A percentile compares a stretch with the other conserved stretches of the same genome.
Evolutionary conservation across 2,329 filamentous ascomycete species (phyloP).

Genomic region (Monosporascus sp.): DNA sequence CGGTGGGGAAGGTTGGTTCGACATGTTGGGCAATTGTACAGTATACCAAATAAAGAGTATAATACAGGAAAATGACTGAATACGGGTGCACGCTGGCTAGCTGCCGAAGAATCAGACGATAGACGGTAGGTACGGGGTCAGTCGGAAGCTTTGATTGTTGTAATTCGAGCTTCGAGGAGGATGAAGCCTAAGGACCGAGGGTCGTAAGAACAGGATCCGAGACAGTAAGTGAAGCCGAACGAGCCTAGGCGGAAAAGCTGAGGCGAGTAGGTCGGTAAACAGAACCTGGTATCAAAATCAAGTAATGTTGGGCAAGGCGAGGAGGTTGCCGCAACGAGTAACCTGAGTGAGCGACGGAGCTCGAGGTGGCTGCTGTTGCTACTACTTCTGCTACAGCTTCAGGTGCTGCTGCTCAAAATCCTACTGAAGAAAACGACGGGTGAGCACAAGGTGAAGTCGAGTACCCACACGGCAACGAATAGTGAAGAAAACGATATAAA

Average conservation of each 20-base stretch:
- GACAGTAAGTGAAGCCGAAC: neutral
- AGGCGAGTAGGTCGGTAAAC: neutral
- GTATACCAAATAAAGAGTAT: conserved; percentile 10
- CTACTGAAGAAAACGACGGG: neutral
- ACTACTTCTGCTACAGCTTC: neutral
- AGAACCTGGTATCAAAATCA: neutral
- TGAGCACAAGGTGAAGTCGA: neutral
- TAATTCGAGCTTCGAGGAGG: neutral
- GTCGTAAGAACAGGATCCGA: neutral
- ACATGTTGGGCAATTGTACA: conserved; percentile 30
- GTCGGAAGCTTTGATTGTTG: neutral
- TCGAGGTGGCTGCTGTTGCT: neutral
- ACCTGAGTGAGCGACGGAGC: neutral
- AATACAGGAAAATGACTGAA: conserved; percentile 8
- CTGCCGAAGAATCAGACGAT: neutral
- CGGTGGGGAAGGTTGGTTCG: conserved; percentile 46
- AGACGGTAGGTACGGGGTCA: neutral
- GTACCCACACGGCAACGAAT: neutral
- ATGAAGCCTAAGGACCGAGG: neutral
- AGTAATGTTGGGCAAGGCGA: neutral
- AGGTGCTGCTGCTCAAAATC: neutral
- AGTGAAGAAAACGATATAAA: neutral
- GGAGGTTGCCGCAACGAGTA: neutral
- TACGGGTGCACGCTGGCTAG: neutral
- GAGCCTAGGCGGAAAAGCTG: too few relatives aligned